Percentiles rank a stretch among this genome's conserved stretches.
phyloP scores from a whole-genome alignment of 345 rosid genomes.

The Murraya paniculata region DNA sequence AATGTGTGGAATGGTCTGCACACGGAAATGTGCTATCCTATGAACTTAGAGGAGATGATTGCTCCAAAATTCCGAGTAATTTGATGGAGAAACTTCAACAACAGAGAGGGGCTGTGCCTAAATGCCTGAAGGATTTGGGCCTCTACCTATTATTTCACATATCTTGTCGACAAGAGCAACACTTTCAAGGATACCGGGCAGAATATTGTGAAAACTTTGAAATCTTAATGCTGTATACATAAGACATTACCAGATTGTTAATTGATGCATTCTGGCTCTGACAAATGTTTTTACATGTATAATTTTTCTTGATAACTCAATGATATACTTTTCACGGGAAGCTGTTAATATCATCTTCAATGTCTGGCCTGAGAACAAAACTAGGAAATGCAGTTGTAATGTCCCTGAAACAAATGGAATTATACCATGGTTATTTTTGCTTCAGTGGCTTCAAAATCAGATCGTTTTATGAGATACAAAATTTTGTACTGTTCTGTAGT shows the following conservation, averaged over 20 bases:
- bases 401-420: conserved; percentile 29
- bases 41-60: conserved; percentile 57
- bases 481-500: neutral
- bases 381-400: conserved; percentile 35
- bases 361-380: conserved; percentile 27
- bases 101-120: neutral
- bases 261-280: neutral
- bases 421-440: neutral
- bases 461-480: neutral
- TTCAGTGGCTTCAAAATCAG: neutral
- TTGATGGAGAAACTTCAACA: neutral
- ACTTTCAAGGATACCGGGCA: neutral
- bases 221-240: neutral
- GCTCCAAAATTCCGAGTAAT: conserved; percentile 7
- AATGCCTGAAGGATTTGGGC: neutral
- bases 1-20: conserved; percentile 83
- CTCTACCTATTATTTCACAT: neutral
- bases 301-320: neutral
- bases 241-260: neutral
- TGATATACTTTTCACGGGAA: neutral
- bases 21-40: conserved; percentile 79
- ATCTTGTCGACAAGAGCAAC: neutral
- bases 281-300: neutral
- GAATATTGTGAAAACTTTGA: conserved; percentile 5
- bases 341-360: conserved; percentile 17